phyloP scores from a whole-genome alignment of 768 basidiomycete species.

The Lactarius quietus region DNA sequence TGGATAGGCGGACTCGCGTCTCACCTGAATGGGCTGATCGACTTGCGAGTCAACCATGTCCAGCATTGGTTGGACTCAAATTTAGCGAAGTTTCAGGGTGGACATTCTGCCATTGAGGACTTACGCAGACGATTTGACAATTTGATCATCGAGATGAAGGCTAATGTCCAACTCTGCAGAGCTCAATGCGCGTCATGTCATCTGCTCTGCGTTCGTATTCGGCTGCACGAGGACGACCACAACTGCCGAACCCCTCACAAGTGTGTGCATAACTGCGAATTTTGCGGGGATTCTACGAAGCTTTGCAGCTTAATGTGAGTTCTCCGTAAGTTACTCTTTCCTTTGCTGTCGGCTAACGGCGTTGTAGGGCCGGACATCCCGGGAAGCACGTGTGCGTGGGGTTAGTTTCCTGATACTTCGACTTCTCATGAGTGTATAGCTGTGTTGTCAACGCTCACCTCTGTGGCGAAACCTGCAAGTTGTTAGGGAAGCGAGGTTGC shows the following conservation, averaged over 20 bases:
- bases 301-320: slow-evolving; percentile 49
- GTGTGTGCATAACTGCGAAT: slow-evolving; percentile 45
- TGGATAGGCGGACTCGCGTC: slow-evolving; percentile 41
- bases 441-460: slow-evolving; percentile 46
- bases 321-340: no score
- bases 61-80: slow-evolving; percentile 50
- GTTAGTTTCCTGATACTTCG: neutral
- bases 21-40: slow-evolving; percentile 40
- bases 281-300: slow-evolving; percentile 37
- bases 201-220: slow-evolving; percentile 44
- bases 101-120: slow-evolving; percentile 43
- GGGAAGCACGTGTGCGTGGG: slow-evolving; percentile 50
- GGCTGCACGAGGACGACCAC: slow-evolving; percentile 46
- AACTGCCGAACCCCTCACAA: slow-evolving; percentile 49
- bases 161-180: slow-evolving; percentile 48
- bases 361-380: slow-evolving; percentile 50
- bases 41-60: slow-evolving; percentile 47
- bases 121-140: slow-evolving; percentile 44
- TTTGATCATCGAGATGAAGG: slow-evolving; percentile 43
- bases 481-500: slow-evolving; percentile 49
- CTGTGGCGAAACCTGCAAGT: slow-evolving; percentile 50
- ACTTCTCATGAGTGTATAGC: slow-evolving; percentile 32
- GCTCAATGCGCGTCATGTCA: slow-evolving; percentile 47
- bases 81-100: slow-evolving; percentile 42
- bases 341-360: neutral